phyloP scores from a whole-genome alignment of 805 yeast genomes.

The Metschnikowia chrysomelidarum region DNA sequence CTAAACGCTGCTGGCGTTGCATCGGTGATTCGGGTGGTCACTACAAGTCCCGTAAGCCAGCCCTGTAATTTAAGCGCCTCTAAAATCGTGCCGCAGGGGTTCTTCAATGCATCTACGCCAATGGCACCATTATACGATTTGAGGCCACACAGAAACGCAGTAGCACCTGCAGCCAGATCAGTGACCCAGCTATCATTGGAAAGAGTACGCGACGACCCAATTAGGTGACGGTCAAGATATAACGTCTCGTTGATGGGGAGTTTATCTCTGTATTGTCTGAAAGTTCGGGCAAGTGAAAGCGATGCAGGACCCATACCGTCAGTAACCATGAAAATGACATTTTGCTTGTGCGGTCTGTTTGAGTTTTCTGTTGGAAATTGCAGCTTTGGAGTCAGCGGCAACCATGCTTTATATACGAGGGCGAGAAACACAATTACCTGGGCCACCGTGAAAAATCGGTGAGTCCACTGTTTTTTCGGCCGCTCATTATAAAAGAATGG shows the following conservation, averaged over 20 bases:
- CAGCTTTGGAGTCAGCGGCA: conserved; percentile 1
- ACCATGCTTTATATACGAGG: conserved; percentile 3
- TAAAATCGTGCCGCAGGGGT: conserved; percentile 85
- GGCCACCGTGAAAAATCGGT: not conserved
- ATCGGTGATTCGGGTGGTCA: conserved; percentile 88
- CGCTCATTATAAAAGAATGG: conserved; percentile 8
- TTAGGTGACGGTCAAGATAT: conserved; percentile 61
- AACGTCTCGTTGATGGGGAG: conserved; percentile 56
- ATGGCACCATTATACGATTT: conserved; percentile 90
- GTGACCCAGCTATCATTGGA: conserved; percentile 77
- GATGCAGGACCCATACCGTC: conserved; percentile 98
- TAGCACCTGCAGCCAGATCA: conserved; percentile 97
- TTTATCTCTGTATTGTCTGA: conserved; percentile 57
- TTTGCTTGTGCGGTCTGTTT: conserved; percentile 47
- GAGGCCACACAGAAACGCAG: conserved; percentile 83
- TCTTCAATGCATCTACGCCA: conserved; percentile 66
- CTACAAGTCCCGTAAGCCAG: conserved; percentile 83
- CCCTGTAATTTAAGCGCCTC: conserved; percentile 86
- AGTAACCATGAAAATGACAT: conserved; percentile 82
- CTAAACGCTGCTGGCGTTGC: conserved; percentile 94
- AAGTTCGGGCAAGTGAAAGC: conserved; percentile 73
- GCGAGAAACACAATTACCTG: conserved; percentile 1
- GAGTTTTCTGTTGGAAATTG: not conserved
- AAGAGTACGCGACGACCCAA: conserved; percentile 84
- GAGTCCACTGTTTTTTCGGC: conserved; percentile 4